Conservation (phyloP, 2,329 filamentous ascomycete genomes). For the Didymella exigua region DNA sequence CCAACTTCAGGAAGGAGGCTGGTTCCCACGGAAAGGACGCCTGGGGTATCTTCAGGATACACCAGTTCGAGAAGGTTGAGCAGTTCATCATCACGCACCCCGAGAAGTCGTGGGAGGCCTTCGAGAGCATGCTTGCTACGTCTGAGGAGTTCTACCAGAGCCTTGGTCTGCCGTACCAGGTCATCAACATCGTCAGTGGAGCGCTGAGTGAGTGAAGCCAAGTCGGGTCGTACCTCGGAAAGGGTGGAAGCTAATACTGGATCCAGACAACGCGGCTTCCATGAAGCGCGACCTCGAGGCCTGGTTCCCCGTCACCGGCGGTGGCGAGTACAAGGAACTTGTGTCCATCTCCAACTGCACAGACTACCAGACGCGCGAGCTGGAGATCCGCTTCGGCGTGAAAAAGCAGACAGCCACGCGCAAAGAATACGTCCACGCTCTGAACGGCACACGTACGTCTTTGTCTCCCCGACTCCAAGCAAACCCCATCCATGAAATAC, state of each 20-base stretch:
- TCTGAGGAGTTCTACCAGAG: conserved; percentile 97
- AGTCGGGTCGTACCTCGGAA: background rate
- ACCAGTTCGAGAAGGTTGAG: conserved; percentile 82
- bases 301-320: conserved; percentile 61
- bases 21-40: conserved; percentile 90
- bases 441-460: conserved; percentile 71
- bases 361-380: conserved; percentile 91
- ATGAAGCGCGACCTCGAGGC: conserved; percentile 98
- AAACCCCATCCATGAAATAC: background rate
- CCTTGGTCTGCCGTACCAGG: conserved; percentile 84
- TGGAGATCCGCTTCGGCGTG: conserved; percentile 88
- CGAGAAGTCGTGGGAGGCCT: conserved; percentile 84
- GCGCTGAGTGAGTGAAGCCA: conserved; percentile 65
- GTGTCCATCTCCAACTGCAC: conserved; percentile 98
- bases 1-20: conserved; percentile 94
- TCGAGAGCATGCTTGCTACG: conserved; percentile 88
- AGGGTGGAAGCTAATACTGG: background rate
- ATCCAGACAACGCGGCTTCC: conserved; percentile 50
- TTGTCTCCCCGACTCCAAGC: background rate
- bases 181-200: conserved; percentile 94
- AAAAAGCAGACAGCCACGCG: conserved; percentile 76
- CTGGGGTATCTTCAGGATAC: conserved; percentile 97
- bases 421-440: conserved; percentile 93
- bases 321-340: conserved; percentile 97
- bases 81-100: conserved; percentile 67